These are phyloP conservation scores for Effrenium voratum DNA, from an alignment of 73 alveolate genomes.

Conservation along the genomic window DNA sequence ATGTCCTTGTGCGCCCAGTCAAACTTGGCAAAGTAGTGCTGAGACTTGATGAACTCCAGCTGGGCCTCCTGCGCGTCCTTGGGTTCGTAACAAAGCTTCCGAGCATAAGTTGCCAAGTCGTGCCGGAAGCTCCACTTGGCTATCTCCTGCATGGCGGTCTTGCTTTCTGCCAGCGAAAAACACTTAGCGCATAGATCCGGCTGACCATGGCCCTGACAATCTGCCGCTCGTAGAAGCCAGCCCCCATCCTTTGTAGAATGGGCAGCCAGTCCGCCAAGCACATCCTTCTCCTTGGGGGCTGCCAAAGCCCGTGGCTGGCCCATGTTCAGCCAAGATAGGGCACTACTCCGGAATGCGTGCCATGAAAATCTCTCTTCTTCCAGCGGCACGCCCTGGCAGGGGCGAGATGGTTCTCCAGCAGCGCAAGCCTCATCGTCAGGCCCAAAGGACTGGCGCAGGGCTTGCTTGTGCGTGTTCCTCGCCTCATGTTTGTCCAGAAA, in stretches of 20 bases:
- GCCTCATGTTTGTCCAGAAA: neutral
- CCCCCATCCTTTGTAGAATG: neutral
- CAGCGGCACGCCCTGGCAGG: neutral
- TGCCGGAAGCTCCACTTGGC: neutral
- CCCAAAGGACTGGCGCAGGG: neutral
- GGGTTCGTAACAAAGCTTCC: neutral
- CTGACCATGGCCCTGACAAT: neutral
- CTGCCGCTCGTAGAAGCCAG: neutral
- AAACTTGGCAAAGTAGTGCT: neutral
- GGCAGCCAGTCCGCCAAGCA: neutral
- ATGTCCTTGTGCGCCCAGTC: neutral
- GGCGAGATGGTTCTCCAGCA: neutral
- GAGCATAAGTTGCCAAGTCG: neutral
- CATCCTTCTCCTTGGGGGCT: neutral
- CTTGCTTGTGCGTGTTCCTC: neutral
- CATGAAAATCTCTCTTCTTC: neutral
- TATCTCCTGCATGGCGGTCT: too few relatives aligned
- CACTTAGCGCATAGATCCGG: neutral
- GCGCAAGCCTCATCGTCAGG: neutral
- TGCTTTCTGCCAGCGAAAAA: neutral
- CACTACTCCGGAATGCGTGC: neutral
- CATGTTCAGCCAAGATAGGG: neutral
- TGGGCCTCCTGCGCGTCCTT: neutral
- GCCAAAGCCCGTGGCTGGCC: neutral
- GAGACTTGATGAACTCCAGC: neutral